phyloP scores from a whole-genome alignment of 1,284 basidiomycete species.

The Amylostereum chailletii region DNA sequence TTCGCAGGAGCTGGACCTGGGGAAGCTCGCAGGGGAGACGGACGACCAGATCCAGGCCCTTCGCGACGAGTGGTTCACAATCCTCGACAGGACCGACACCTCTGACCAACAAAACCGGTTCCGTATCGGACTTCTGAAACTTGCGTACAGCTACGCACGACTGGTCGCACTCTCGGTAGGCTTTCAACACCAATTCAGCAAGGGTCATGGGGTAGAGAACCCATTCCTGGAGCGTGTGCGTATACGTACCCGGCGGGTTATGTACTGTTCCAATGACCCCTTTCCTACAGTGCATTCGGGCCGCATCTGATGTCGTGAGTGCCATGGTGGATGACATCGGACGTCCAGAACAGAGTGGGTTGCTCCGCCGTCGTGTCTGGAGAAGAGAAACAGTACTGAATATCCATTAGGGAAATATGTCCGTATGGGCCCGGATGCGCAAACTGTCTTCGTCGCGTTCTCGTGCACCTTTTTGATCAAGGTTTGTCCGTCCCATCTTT shows the following conservation, averaged over 20 bases:
- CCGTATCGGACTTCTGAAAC: conserved; percentile 52
- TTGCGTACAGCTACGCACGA: conserved; percentile 63
- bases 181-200: conserved; percentile 67
- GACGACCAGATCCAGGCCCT: conserved; percentile 55
- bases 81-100: conserved; percentile 39
- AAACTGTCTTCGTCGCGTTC: conserved; percentile 80
- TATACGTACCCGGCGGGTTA: conserved; percentile 7
- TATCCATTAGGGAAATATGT: conserved; percentile 41
- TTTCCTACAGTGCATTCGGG: conserved; percentile 40
- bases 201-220: conserved; percentile 45
- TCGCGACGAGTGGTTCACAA: conserved; percentile 44
- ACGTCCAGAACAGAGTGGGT: conserved; percentile 44
- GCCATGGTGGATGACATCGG: conserved; percentile 57
- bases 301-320: conserved; percentile 55
- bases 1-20: conserved; percentile 50
- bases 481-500: conserved; percentile 27
- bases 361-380: background rate
- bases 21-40: conserved; percentile 51
- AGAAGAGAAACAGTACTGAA: conserved; percentile 4
- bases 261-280: background rate
- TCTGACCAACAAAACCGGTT: conserved; percentile 45
- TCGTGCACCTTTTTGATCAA: conserved; percentile 76
- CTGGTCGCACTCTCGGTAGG: conserved; percentile 65
- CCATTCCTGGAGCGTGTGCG: conserved; percentile 60
- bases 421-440: conserved; percentile 74